Conservation (phyloP, 2,329 filamentous ascomycete genomes). For the Fonsecaea erecta region DNA sequence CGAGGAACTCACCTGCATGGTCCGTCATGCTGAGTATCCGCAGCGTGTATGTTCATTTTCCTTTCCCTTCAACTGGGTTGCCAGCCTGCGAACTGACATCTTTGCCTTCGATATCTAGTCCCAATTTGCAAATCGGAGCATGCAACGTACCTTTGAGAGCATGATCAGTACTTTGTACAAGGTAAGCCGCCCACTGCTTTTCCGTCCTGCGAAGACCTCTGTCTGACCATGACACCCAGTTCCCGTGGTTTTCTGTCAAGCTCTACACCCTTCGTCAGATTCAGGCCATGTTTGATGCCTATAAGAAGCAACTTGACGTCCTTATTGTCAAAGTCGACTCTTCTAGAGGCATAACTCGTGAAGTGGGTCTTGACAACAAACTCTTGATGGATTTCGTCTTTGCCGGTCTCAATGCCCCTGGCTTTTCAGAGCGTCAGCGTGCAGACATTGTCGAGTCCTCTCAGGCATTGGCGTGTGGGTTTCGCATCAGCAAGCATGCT, state of each 20-base stretch:
- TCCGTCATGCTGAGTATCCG: conserved; percentile 55
- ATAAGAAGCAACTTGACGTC: conserved; percentile 66
- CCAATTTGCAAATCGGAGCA: conserved; percentile 54
- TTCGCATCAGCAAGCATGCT: conserved; percentile 26
- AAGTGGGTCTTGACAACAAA: conserved; percentile 47
- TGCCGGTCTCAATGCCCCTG: conserved; percentile 49
- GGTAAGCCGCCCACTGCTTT: conserved; percentile 39
- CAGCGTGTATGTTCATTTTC: conserved; percentile 50
- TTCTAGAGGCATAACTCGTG: conserved; percentile 27
- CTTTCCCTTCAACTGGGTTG: background rate
- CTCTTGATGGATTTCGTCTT: conserved; percentile 48
- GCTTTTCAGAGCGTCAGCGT: conserved; percentile 50
- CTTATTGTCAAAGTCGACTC: conserved; percentile 64
- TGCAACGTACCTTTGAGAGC: conserved; percentile 59
- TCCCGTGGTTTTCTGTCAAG: conserved; percentile 54
- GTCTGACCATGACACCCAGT: conserved; percentile 43
- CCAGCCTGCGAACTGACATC: conserved; percentile 8
- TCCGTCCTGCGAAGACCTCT: background rate
- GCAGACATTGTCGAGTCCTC: conserved; percentile 25
- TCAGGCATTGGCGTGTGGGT: conserved; percentile 15
- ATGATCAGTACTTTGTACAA: conserved; percentile 59
- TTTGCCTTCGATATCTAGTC: conserved; percentile 45
- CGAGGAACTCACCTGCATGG: conserved; percentile 55
- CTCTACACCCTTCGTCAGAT: conserved; percentile 55
- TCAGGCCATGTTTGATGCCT: conserved; percentile 50